Evolutionary conservation across 1,284 basidiomycete species (phyloP).

Genomic region (Kwoniella shivajii): DNA sequence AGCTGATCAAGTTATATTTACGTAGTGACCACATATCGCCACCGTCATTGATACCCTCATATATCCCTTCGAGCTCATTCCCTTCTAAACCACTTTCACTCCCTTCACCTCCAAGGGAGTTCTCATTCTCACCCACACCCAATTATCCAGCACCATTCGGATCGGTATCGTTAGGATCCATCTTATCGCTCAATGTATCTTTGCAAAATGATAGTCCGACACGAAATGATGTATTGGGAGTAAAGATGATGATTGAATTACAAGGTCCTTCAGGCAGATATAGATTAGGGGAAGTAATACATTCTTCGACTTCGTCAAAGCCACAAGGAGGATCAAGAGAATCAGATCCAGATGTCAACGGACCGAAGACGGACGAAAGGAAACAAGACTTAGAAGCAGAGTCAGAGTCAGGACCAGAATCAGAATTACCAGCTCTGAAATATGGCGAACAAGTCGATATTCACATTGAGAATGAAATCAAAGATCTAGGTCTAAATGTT

Average conservation of each 20-base stretch:
- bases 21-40: conserved; percentile 25
- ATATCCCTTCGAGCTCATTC: conserved; percentile 12
- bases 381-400: conserved; percentile 2
- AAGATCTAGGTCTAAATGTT: conserved; percentile 47
- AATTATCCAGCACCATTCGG: conserved; percentile 46
- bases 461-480: conserved; percentile 41
- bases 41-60: conserved; percentile 14
- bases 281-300: conserved; percentile 46
- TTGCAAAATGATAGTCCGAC: conserved; percentile 33
- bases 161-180: conserved; percentile 39
- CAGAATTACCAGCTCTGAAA: conserved; percentile 26
- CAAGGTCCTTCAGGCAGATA: conserved; percentile 39
- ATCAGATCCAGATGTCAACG: conserved; percentile 5
- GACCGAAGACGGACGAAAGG: background rate
- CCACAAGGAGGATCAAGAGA: background rate
- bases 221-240: conserved; percentile 30
- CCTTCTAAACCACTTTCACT: conserved; percentile 11
- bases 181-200: conserved; percentile 26
- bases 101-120: conserved; percentile 19
- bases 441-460: conserved; percentile 32
- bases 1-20: too few species aligned
- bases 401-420: conserved; percentile 8
- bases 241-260: conserved; percentile 50
- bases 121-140: conserved; percentile 42
- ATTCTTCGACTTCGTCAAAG: conserved; percentile 23